phyloP scores from a whole-genome alignment of 768 basidiomycete species.

The Collybiopsis confluens region DNA sequence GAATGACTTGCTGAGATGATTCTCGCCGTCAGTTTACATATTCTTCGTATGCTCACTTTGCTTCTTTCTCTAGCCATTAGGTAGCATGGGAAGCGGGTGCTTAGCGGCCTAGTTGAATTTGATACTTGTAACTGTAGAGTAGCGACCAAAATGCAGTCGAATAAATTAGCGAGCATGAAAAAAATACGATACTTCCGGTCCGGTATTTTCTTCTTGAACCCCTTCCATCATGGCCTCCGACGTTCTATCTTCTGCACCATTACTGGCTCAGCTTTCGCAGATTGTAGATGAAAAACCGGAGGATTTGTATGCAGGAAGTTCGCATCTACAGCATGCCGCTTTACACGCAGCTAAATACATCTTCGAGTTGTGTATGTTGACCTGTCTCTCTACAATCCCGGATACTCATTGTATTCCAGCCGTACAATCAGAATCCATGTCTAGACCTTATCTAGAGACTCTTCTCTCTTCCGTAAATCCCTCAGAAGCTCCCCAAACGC shows the following conservation, averaged over 20 bases:
- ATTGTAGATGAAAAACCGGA: conserved; percentile 53
- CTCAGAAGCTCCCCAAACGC: conserved; percentile 68
- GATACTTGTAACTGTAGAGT: too few relatives aligned
- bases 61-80: too few relatives aligned
- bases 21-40: too few relatives aligned
- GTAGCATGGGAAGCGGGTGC: too few relatives aligned
- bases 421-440: conserved; percentile 60
- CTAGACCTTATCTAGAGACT: conserved; percentile 58
- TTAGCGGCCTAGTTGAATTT: too few relatives aligned
- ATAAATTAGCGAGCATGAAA: too few relatives aligned
- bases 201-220: too few relatives aligned
- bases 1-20: conserved; percentile 44
- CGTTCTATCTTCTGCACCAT: conserved; percentile 18
- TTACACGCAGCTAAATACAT: conserved; percentile 68
- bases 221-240: conserved; percentile 9
- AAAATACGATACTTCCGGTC: too few relatives aligned
- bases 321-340: conserved; percentile 51
- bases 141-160: too few relatives aligned
- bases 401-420: background rate
- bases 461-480: conserved; percentile 67
- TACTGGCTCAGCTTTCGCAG: conserved; percentile 47
- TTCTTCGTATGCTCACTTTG: too few relatives aligned
- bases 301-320: conserved; percentile 49
- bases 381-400: background rate
- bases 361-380: conserved; percentile 66